Base-by-base conservation (phyloP, 345 rosid species). In the Populus davidiana region DNA sequence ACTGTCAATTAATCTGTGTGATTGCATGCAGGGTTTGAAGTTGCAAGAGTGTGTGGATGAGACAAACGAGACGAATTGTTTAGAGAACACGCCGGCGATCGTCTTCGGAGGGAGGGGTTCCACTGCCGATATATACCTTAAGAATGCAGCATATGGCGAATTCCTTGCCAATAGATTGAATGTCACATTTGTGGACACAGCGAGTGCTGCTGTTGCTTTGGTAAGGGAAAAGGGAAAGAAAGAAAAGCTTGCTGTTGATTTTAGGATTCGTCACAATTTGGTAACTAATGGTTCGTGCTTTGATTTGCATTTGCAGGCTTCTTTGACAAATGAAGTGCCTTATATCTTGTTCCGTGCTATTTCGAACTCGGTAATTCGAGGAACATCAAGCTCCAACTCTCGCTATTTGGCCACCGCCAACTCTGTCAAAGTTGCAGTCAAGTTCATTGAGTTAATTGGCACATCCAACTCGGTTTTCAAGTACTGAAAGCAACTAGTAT, bases 111-210 rank as follows among this genome's bases (percentile, higher is more conserved):
- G 82, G 21, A 80, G 39, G 52, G 88, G 86, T 39, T 80, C 82
- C 6, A 82, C 80, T 14, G 84, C 86, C 11, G 86, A 82, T 78
- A 13, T 78, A 54, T 82, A 38, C 36, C 65, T 85, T 20, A 67
- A 64, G 21, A 85, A 85, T 75, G 80, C 74, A 27, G 86, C 84
- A 5, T 82, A 82, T 27, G 75, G 82, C 23, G 62, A 82, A 39
- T 85, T 74, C 71, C 79, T 85, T 8, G 72, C 61, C 77, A 72
- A 69, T 7, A 67, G 78, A 67, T 70, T 85, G 18, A 66, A 70
- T 76, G 78, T 76, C 69, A 82, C 88, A 23, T 82, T 84, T 13
- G 88, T 80, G 18, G 88, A 85, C 73, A 83, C 83, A 80, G 82
- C 80, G 71, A 82, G 82, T 75, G 88, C 84, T n/a, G 84, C 85